These are phyloP conservation scores for Populus pruinosa DNA, from an alignment of 345 rosid genomes.

Conservation along the genomic window DNA sequence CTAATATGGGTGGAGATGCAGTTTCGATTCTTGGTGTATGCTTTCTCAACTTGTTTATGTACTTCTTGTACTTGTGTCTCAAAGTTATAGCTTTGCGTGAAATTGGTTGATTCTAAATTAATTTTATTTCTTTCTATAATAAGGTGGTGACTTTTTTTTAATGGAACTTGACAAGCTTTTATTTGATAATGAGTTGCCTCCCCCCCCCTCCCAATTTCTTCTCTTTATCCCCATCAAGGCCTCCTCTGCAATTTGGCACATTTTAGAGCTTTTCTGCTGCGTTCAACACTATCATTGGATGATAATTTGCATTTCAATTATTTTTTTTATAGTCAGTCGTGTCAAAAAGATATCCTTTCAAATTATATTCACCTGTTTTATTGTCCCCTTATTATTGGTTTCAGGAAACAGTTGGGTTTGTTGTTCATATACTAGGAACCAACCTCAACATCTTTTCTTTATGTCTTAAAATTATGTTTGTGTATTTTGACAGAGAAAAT, in stretches of 20 bases:
- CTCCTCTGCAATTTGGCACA: neutral
- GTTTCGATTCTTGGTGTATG: conserved; percentile 39
- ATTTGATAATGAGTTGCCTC: neutral
- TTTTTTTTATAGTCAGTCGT: neutral
- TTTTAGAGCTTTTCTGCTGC: neutral
- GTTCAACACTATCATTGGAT: neutral
- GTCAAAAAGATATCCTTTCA: neutral
- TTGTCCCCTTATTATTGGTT: neutral
- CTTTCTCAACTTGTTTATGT: conserved; percentile 12
- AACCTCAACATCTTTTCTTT: neutral
- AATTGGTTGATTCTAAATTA: neutral
- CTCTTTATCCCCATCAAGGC: neutral
- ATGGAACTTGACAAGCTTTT: neutral
- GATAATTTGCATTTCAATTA: neutral
- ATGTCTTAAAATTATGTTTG: neutral
- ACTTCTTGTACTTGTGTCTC: neutral
- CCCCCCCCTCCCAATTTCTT: neutral
- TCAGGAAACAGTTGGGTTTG: neutral
- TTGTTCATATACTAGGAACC: neutral
- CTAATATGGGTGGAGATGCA: conserved; percentile 34
- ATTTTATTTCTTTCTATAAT: neutral
- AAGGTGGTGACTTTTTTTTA: neutral
- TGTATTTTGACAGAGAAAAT: neutral
- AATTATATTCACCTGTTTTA: neutral
- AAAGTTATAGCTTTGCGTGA: neutral